Evolutionary conservation across 805 yeast species (phyloP).

Genomic region (Clavispora vitiphila): DNA sequence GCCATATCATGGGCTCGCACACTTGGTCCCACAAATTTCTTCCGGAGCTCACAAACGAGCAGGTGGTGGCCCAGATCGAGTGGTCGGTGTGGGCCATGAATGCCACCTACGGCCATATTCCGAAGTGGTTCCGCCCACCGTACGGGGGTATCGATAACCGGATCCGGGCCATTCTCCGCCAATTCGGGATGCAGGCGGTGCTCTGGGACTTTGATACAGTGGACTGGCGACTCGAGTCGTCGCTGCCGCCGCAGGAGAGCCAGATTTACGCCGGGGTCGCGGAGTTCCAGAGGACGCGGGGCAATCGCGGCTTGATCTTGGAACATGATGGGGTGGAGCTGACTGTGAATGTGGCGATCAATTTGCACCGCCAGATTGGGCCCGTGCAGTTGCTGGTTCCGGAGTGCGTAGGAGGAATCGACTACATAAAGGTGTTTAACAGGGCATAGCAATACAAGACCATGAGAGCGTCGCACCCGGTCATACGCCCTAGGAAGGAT

Average conservation of each 20-base stretch:
- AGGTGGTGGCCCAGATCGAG: slow-evolving; percentile 81
- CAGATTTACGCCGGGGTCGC: slow-evolving; percentile 51
- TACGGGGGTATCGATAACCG: slow-evolving; percentile 92
- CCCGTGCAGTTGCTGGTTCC: slow-evolving; percentile 68
- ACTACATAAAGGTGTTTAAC: slow-evolving; percentile 47
- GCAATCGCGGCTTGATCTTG: slow-evolving; percentile 59
- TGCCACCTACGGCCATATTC: slow-evolving; percentile 82
- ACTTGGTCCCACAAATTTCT: slow-evolving; percentile 90
- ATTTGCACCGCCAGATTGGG: slow-evolving; percentile 43
- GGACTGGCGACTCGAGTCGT: slow-evolving; percentile 60
- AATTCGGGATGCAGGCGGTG: slow-evolving; percentile 82
- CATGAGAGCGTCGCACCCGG: background rate
- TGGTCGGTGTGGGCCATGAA: slow-evolving; percentile 99
- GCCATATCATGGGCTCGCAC: slow-evolving; percentile 83
- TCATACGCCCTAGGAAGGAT: too few relatives aligned
- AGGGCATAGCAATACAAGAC: background rate
- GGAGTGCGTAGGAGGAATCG: slow-evolving; percentile 64
- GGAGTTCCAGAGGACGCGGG: slow-evolving; percentile 39
- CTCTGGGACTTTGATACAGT: slow-evolving; percentile 89
- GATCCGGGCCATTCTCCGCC: slow-evolving; percentile 70
- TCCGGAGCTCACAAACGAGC: slow-evolving; percentile 72
- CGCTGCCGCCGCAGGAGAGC: background rate
- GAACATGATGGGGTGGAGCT: slow-evolving; percentile 76
- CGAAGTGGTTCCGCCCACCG: slow-evolving; percentile 95
- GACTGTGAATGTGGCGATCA: slow-evolving; percentile 67